Base-by-base conservation (phyloP, 2,329 filamentous ascomycete genomes). In the Phialemoniopsis sp. region DNA sequence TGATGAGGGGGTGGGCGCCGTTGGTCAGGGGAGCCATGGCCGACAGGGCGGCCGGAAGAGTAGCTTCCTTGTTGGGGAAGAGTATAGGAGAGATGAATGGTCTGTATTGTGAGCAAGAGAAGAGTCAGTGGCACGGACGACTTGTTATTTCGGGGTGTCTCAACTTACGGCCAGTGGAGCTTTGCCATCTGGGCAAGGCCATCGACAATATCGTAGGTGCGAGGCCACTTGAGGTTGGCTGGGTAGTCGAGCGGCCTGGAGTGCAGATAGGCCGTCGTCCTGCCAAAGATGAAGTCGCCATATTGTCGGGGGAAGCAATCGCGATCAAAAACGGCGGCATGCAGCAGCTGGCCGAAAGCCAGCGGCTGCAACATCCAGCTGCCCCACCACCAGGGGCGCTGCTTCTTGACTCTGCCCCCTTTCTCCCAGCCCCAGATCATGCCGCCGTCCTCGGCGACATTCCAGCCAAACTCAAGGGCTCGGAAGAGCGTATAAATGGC, bases 391-490 rank as follows among this genome's bases (percentile, higher is more conserved):
- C 80, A 85, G 1, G 90, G 89, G 36, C 77, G 64, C 49, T 82
- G 76, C 49, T 80, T 75, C 53, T 76, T 45, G 43, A 85, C 67
- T 52, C 63, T 56, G 13, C 64, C 54, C 7, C 68, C 73, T 48
- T 70, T 72, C 49, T 70, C 70, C 51, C 66, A 67, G 3, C 78
- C 78, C 80, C 80, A 84, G 36, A 84, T 68, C 52, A 75, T 80
- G 7, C 83, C 83, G 32, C 85, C 80, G 33, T 84, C 80, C 55
- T 95, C 87, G 5, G 88, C 73, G 15, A 83, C 72, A 59, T 95
- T 95, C 73, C 90, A 97, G 5, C 78, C 73, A 50, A 91, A 93
- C 58, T 98, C 91, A 29, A 94, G 68, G 2, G 88, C 87, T 37
- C 88, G 78, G 49, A 89, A 91, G 45, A 89, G 72, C 40, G 83